Evolutionary conservation across 2,329 filamentous ascomycete genomes (phyloP), one percentile per base, ranked within the genome.

Genomic region (Epichloe bromicola): DNA sequence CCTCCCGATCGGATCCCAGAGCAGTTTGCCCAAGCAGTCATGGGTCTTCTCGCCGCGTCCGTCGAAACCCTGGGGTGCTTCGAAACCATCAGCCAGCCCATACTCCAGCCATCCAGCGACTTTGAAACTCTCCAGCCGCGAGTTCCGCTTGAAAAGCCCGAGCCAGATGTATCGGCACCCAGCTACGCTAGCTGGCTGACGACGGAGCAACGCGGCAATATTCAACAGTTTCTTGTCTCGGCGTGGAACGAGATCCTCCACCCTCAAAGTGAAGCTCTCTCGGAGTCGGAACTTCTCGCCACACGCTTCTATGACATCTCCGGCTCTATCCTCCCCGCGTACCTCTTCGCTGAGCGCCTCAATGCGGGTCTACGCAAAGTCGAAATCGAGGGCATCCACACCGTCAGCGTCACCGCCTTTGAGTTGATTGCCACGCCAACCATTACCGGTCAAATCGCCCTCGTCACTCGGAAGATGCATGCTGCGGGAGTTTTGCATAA

Each of bases 221-320:
- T 76, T 3, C 70, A 74, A 50, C 60, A 61, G 0, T 59, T 68
- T 23, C 71, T 78, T 49, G 60, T 66, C 1, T 57, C 65, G 0
- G 68, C 69, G 0, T 78, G 75, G 75, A 63, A 67, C 1, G 59
- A 67, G 3, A 62, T 73, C 3, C 65, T 78, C 5, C 67, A 71
- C 30, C 66, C 71, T 0, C 57, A 66, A 0, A 55, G 62, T 0
- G 58, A 71, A 3, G 65, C 66, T 8, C 64, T 74, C 0, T 63
- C 72, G 0, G 65, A 70, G n/a, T 60, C 61, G 1, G 64, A 72
- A 42, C 62, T 74, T 4, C 68, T 70, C 36, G 67, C 68, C 1
- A 69, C 73, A 0, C 68, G 72, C 0, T 78, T 78, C 59, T 78
- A 73, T 57, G 69, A 75, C 45, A 67, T 77, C 12, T 74, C 72